phyloP scores from a whole-genome alignment of 2,329 filamentous ascomycete species.

The Pseudogymnoascus sp. region DNA sequence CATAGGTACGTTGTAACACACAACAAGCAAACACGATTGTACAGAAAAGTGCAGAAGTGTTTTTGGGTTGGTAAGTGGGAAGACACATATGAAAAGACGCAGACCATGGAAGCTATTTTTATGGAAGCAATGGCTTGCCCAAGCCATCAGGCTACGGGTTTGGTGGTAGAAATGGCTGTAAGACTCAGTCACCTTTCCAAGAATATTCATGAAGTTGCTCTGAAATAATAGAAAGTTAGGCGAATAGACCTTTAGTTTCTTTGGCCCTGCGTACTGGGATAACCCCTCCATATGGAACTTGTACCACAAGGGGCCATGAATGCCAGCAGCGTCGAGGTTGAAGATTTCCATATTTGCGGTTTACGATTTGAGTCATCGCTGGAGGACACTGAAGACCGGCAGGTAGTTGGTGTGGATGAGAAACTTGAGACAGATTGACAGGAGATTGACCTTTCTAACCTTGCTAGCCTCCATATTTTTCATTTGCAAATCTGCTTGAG shows the following conservation, averaged over 20 bases:
- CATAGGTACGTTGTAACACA: not conserved
- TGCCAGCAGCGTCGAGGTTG: not conserved
- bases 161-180: slow-evolving; percentile 11
- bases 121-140: not conserved
- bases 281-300: too few relatives aligned
- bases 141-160: not conserved
- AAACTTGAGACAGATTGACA: not conserved
- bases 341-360: slow-evolving; percentile 8
- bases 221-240: not conserved
- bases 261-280: too few relatives aligned
- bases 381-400: not conserved
- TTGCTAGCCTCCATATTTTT: too few relatives aligned
- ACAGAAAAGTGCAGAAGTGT: not conserved
- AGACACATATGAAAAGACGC: not conserved
- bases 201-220: not conserved
- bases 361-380: not conserved
- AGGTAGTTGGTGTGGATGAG: slow-evolving; percentile 4
- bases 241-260: too few relatives aligned
- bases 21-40: not conserved
- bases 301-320: too few relatives aligned
- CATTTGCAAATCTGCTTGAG: too few relatives aligned
- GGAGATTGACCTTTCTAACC: too few relatives aligned
- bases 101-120: not conserved
- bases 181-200: too few relatives aligned
- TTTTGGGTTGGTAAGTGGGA: not conserved